Conservation (phyloP, 2,329 filamentous ascomycete genomes). For the Calonectria leucothoes region DNA sequence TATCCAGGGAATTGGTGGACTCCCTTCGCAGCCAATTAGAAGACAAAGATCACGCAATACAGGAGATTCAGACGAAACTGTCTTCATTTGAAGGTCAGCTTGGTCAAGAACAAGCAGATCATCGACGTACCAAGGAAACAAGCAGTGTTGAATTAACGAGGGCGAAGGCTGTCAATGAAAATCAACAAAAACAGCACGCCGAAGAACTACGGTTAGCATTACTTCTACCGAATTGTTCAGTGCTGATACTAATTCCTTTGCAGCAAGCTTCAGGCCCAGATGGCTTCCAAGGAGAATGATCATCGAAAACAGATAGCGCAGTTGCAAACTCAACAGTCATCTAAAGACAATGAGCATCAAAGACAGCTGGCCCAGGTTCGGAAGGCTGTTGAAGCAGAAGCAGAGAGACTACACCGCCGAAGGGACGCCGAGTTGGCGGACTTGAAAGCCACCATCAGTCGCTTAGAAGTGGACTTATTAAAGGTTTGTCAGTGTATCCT, state of each 20-base stretch:
- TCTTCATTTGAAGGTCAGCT: constrained; percentile 64
- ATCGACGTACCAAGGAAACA: constrained; percentile 71
- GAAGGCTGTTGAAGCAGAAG: constrained; percentile 61
- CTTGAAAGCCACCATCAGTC: constrained; percentile 68
- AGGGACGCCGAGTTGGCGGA: constrained; percentile 73
- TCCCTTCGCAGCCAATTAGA: constrained; percentile 81
- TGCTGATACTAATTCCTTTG: constrained; percentile 29
- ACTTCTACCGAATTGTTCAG: too few species aligned
- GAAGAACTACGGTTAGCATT: constrained; percentile 67
- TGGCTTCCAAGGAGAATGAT: constrained; percentile 43
- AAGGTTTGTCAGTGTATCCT: constrained; percentile 56
- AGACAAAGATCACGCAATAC: constrained; percentile 70
- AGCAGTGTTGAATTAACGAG: constrained; percentile 51
- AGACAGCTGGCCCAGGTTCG: constrained; percentile 58
- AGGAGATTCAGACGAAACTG: constrained; percentile 59
- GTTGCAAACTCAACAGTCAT: constrained; percentile 45
- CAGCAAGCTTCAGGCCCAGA: constrained; percentile 48
- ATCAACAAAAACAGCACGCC: constrained; percentile 76
- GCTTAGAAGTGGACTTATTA: constrained; percentile 71
- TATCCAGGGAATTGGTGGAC: constrained; percentile 94
- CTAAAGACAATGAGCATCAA: constrained; percentile 50
- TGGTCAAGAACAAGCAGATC: constrained; percentile 80
- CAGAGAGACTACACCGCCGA: constrained; percentile 59
- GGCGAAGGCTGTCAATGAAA: constrained; percentile 76
- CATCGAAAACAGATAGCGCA: constrained; percentile 44